These are phyloP conservation scores for Glycine soja DNA, from an alignment of 306 rosid genomes.

Conservation along the genomic window DNA sequence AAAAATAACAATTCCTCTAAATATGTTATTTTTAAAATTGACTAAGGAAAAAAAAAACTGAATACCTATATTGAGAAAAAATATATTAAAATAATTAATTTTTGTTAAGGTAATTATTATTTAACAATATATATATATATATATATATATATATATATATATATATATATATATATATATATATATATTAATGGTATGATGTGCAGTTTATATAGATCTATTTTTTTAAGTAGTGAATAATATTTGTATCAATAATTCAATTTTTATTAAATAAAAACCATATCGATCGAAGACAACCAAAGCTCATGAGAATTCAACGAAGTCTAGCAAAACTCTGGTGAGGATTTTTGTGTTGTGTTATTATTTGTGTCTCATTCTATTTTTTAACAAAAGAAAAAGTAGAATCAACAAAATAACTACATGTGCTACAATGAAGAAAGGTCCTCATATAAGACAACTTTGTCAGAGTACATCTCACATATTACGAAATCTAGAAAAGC, in stretches of 20 bases:
- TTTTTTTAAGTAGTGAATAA: neutral
- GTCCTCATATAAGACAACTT: neutral
- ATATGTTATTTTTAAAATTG: too few relatives aligned
- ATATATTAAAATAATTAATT: too few relatives aligned
- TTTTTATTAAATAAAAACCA: neutral
- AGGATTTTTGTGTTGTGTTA: neutral
- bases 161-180: too few relatives aligned
- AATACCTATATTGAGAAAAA: too few relatives aligned
- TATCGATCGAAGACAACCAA: neutral
- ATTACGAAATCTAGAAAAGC: neutral
- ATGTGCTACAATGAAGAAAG: constrained; percentile 32
- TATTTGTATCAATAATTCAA: neutral
- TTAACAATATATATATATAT: too few relatives aligned
- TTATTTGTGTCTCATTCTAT: neutral
- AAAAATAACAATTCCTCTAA: too few relatives aligned
- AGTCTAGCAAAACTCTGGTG: neutral
- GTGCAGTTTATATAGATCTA: neutral
- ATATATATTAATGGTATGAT: neutral
- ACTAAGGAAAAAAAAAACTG: too few relatives aligned
- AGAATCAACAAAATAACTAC: neutral
- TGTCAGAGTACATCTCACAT: constrained; percentile 34
- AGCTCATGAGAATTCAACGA: neutral
- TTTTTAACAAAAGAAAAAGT: neutral
- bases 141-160: too few relatives aligned
- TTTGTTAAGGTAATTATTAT: too few relatives aligned